Conservation (phyloP, 768 basidiomycete species). For the Mycena maculata region DNA sequence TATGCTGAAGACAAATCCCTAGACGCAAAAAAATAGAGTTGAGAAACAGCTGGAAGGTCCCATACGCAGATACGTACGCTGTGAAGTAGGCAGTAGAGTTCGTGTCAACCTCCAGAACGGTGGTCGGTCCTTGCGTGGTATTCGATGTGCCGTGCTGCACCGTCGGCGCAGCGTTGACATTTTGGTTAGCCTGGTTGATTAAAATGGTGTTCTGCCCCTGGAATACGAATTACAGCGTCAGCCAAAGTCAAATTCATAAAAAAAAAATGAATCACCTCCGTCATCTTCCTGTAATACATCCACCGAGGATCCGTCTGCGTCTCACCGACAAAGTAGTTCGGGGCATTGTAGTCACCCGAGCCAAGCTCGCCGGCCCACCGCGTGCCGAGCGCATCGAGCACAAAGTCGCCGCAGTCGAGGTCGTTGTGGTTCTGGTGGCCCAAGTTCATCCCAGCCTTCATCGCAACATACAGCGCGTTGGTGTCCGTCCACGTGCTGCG, state of each 20-base stretch:
- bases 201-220: conserved; percentile 93
- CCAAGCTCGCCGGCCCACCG: conserved; percentile 98
- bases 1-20: conserved; percentile 82
- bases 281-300: conserved; percentile 96
- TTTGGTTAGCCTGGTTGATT: conserved; percentile 82
- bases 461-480: conserved; percentile 84
- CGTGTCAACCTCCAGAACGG: conserved; percentile 70
- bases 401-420: conserved; percentile 94
- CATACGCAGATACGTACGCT: conserved; percentile 41
- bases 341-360: conserved; percentile 81
- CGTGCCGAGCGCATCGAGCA: conserved; percentile 91
- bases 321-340: conserved; percentile 83
- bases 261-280: conserved; percentile 56
- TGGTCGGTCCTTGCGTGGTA: conserved; percentile 86
- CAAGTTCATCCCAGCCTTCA: conserved; percentile 85
- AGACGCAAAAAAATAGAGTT: neutral
- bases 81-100: conserved; percentile 86
- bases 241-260: no score
- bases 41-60: neutral
- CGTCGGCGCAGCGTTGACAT: conserved; percentile 75
- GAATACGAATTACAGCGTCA: no score
- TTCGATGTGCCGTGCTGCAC: conserved; percentile 62
- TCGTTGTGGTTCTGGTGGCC: conserved; percentile 96
- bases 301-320: conserved; percentile 78
- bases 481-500: conserved; percentile 93